Base-by-base conservation (phyloP, 208 protist species). In the Leishmania guyanensis region DNA sequence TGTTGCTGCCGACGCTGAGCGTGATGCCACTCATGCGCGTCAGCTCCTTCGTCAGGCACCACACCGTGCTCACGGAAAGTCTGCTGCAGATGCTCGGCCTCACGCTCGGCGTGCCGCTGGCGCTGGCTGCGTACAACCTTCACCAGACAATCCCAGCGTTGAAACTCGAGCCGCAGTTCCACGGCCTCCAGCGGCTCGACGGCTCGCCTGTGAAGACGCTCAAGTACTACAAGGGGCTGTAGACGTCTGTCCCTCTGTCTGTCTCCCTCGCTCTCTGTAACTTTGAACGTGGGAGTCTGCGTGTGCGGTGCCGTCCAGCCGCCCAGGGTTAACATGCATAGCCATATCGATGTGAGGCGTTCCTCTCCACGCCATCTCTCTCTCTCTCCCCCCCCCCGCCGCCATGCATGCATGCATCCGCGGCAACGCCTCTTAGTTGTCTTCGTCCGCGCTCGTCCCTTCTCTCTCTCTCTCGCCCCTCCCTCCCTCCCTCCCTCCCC, bases 151-250 rank as follows among this genome's bases (percentile, higher is more conserved):
- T 97, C 29, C 79, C 83, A 14, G 88, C 89, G 1, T 69, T 78
- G n/a, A 50, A 79, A 65, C 81, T 97, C 39, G 93, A 97, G 89
- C 66, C 85, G 65, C 62, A 75, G 78, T 93, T 97, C 66, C 91
- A 94, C 39, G 70, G 70, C n/a, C 84, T 97, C 43, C 92, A 79
- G 75, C 90, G 90, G 17, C 73, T 83, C 78, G 90, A 95, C 81
- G 93, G 93, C 36, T 78, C 84, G 2, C 92, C 93, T 2, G 93
- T 97, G 65, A 29, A 85, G 71, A 90, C 80, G 33, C 89, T 92
- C 64, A 91, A 80, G 20, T 97, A 97, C 80, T 97, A 97, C 88
- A 97, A 97, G 87, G 93, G 93, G 74, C 72, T 97, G 86, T 97
- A 90, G 72, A 60, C 33, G 58, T n/a, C 48, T 5, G 10, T 43